phyloP scores from a whole-genome alignment of 306 rosid species.

The Acacia melanoxylon region DNA sequence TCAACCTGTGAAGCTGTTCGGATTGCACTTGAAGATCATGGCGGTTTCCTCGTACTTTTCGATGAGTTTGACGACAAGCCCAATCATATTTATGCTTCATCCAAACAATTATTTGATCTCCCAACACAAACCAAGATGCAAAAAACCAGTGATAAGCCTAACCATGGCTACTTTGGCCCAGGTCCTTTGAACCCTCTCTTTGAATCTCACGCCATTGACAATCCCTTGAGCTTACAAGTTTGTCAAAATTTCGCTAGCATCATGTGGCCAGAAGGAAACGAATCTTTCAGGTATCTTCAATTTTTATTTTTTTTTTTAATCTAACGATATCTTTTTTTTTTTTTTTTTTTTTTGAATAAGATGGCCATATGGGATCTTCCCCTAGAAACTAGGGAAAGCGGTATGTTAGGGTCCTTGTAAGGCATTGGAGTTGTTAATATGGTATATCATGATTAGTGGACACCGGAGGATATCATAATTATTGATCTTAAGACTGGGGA shows the following conservation, averaged over 20 bases:
- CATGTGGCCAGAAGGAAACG: constrained; percentile 37
- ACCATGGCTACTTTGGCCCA: not conserved
- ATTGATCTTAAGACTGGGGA: too few species aligned
- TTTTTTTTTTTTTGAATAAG: too few species aligned
- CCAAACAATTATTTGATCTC: not conserved
- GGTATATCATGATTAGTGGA: too few species aligned
- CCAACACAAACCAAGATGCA: not conserved
- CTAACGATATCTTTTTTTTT: too few species aligned
- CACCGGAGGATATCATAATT: too few species aligned
- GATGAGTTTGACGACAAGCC: not conserved
- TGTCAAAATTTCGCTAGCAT: constrained; percentile 15
- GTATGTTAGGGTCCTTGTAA: too few species aligned
- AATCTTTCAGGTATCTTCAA: constrained; percentile 16
- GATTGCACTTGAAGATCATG: not conserved
- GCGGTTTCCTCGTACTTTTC: not conserved
- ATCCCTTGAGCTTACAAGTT: not conserved
- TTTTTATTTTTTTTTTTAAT: too few species aligned
- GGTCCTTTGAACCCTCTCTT: not conserved
- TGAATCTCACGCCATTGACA: not conserved
- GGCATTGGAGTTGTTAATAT: too few species aligned
- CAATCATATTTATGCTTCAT: not conserved
- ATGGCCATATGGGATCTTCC: too few species aligned
- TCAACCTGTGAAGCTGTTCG: not conserved
- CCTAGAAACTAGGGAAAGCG: too few species aligned
- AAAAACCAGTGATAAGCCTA: not conserved